Evolutionary conservation across 805 yeast species (phyloP), one percentile per base, ranked within the genome.

Genomic region (Novakomyces olei): DNA sequence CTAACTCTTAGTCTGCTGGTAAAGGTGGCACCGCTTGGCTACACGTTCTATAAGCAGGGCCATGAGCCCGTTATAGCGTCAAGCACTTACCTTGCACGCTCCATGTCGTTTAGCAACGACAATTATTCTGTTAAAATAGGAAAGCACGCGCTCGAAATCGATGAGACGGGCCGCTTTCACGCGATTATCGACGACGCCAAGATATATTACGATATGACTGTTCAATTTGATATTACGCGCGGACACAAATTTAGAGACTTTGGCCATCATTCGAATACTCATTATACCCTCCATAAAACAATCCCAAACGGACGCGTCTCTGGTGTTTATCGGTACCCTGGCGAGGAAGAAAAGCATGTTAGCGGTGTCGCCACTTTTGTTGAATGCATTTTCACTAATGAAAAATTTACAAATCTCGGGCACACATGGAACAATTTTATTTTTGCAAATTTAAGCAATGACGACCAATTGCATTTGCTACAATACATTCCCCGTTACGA

Each of bases 21-120:
- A 8, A 30, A 30, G 12, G 33, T 30, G 22, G 15, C 33, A 7
- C 33, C 33, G 8, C 16, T 30, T 16, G 33, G 27, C 10, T 30
- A 25, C 19, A 30, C 33, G n/a, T 30, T 19, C 19, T 30, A 30
- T 18, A 17, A 30, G 24, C 4, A 14, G 10, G n/a, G 4, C 15
- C n/a, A 14, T 8, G 33, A 22, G 28, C 33, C 33, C 10, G 23
- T 30, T n/a, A n/a, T 30, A 6, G 16, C 10, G n/a, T 23, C 27
- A 10, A 16, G 20, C 15, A 30, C 33, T 2, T 14, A 23, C 16
- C 4, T 30, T 9, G 20, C 15, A 9, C 14, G 33, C 17, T 17
- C 15, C 9, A 22, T 30, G 27, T 19, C 20, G 19, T 12, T 30
- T 18, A 23, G 27, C 8, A 23, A 20, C 19, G 33, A 30, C 16